A percentile compares a stretch with the other conserved stretches of the same genome.
Evolutionary conservation across 2,329 filamentous ascomycete genomes (phyloP).

Genomic region (Colletotrichum trifolii): DNA sequence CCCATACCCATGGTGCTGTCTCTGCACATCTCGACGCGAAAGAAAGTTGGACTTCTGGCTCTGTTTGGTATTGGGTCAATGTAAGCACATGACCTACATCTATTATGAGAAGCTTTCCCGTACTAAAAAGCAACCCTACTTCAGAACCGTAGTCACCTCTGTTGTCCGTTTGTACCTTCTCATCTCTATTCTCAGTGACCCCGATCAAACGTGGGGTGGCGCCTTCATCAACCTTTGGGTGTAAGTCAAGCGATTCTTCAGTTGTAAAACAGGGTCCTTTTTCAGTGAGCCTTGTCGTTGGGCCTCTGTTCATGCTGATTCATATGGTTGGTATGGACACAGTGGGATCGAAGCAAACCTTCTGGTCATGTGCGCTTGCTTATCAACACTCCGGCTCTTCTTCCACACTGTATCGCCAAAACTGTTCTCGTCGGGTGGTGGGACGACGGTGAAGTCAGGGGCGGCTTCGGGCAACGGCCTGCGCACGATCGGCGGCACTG

Average conservation of each 20-base stretch:
- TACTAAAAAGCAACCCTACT: neutral
- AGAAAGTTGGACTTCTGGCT: slow-evolving; percentile 54
- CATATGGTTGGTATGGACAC: no score
- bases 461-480: slow-evolving; percentile 1
- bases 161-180: slow-evolving; percentile 43
- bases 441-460: slow-evolving; percentile 9
- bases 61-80: slow-evolving; percentile 55
- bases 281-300: no score
- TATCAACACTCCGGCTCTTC: slow-evolving; percentile 47
- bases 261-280: no score
- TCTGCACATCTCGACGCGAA: slow-evolving; percentile 54
- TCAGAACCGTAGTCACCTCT: slow-evolving; percentile 46
- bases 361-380: slow-evolving; percentile 51
- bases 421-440: slow-evolving; percentile 34
- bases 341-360: slow-evolving; percentile 52
- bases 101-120: neutral
- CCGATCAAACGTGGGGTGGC: slow-evolving; percentile 44
- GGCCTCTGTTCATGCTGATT: no score
- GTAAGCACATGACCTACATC: slow-evolving; percentile 27
- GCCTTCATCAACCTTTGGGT: slow-evolving; percentile 42
- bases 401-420: slow-evolving; percentile 42
- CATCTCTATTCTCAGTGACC: slow-evolving; percentile 39
- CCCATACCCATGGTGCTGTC: slow-evolving; percentile 56
- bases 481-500: slow-evolving; percentile 16
- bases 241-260: slow-evolving; percentile 35